Base-by-base conservation (phyloP, 2,329 filamentous ascomycete genomes). In the Reticulascus tulasneorum region DNA sequence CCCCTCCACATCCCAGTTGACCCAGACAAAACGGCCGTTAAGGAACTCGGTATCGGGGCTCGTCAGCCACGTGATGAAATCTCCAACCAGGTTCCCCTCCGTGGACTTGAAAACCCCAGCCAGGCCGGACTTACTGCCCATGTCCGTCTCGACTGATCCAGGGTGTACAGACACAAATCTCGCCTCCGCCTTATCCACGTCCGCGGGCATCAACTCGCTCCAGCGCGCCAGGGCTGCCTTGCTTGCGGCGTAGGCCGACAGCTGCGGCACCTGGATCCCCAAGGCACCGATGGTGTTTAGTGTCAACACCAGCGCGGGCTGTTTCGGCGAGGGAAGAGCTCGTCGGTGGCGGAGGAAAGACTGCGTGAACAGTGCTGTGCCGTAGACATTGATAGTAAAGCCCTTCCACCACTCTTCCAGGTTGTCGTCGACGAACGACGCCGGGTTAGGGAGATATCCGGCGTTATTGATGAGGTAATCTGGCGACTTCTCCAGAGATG, bases 221-320 rank as follows among this genome's bases (percentile, higher is more conserved):
- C 89, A 71, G 58, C 88, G 84, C 34, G 86, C 60, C 6, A 89
- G 82, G 5, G 75, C 84, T 4, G 83, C 81, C 58, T 89, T 89
- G 32, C 78, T 84, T 13, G 84, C 75, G 51, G 88, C 88, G 66
- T 89, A 89, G 8, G 80, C 82, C 49, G 34, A 26, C 56, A 85
- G 71, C 73, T 15, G 65, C 49, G 31, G 31, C n/a, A 38, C 22
- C n/a, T 21, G 32, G 4, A 30, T 29, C 5, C 26, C 36, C 18
- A 24, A 35, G 13, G 36, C 25, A 6, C 17, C 36, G 13, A 25
- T 38, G 16, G 36, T 38, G 18, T 38, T 38, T 21, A 35, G 24
- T n/a, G 33, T 38, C 21, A 38, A 24, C 10, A 38, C 18, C 9
- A 38, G 25, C 10, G 30, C 36, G 3, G 31, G 36, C 11, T 13